Percentiles rank a stretch among this genome's conserved stretches.
phyloP scores from a whole-genome alignment of 192 early-diverging fungal species.

The Coemansia brasiliensis region DNA sequence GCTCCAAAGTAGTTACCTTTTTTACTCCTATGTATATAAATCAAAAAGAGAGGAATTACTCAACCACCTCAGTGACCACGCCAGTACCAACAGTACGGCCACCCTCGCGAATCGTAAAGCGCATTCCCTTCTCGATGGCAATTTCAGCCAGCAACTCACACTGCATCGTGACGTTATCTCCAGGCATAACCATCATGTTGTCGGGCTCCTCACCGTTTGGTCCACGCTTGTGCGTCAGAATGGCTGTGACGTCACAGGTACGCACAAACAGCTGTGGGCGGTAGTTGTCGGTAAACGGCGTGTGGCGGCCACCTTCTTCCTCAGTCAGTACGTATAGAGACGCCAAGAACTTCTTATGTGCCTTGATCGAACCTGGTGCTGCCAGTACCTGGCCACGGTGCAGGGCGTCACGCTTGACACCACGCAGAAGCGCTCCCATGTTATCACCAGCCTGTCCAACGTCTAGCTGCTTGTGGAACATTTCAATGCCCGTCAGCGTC shows the following conservation, averaged over 20 bases:
- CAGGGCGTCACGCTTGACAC: slow-evolving; percentile 95
- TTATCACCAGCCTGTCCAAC: slow-evolving; percentile 97
- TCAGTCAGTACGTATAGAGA: slow-evolving; percentile 94
- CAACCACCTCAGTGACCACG: slow-evolving; percentile 76
- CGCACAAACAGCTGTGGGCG: slow-evolving; percentile 93
- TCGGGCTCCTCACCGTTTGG: slow-evolving; percentile 75
- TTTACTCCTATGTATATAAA: not conserved
- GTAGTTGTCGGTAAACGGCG: slow-evolving; percentile 97
- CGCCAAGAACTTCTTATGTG: slow-evolving; percentile 92
- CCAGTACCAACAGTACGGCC: slow-evolving; percentile 97
- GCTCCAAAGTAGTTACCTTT: not conserved
- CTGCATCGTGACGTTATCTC: slow-evolving; percentile 89
- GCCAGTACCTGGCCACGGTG: slow-evolving; percentile 93
- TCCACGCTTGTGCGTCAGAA: slow-evolving; percentile 72
- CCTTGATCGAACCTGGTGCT: slow-evolving; percentile 88
- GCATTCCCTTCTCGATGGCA: slow-evolving; percentile 89
- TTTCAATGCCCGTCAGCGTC: slow-evolving; percentile 95
- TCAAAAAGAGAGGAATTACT: slow-evolving; percentile 38
- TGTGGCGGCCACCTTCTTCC: slow-evolving; percentile 98
- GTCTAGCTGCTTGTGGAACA: slow-evolving; percentile 99
- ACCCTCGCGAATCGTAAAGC: slow-evolving; percentile 98
- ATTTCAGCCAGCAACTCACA: slow-evolving; percentile 81
- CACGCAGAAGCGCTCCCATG: slow-evolving; percentile 95
- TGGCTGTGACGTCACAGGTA: slow-evolving; percentile 93
- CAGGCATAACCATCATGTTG: slow-evolving; percentile 97